A percentile compares a stretch with the other conserved stretches of the same genome.
phyloP scores from a whole-genome alignment of 75 land plant species.

The Pinus albicaulis region DNA sequence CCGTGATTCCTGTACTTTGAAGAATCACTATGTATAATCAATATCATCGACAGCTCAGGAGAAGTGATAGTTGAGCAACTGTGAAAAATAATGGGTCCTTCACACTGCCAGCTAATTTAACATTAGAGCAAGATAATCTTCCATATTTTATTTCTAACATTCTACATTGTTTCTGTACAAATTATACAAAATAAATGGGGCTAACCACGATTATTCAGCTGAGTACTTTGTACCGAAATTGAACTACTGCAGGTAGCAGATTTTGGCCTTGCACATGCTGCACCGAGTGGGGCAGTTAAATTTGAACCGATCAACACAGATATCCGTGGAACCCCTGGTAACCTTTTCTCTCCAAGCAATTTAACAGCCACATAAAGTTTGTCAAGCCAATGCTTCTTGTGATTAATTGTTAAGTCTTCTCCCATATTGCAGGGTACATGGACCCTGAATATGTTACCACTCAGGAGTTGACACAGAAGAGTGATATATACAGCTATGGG shows the following conservation, averaged over 20 bases:
- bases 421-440: constrained; percentile 69
- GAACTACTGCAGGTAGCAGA: constrained; percentile 67
- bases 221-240: background rate
- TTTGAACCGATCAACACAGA: constrained; percentile 88
- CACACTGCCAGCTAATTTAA: background rate
- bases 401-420: background rate
- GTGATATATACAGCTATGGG: constrained; percentile 86
- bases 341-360: background rate
- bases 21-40: background rate
- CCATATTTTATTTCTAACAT: background rate
- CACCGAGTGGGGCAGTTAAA: constrained; percentile 58
- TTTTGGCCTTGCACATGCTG: constrained; percentile 94
- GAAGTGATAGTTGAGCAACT: background rate
- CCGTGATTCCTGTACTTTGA: background rate
- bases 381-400: background rate
- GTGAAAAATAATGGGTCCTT: no score
- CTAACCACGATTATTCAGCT: background rate
- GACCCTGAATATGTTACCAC: constrained; percentile 85
- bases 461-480: constrained; percentile 74
- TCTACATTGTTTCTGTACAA: background rate
- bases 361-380: background rate
- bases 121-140: background rate
- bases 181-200: background rate
- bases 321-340: constrained; percentile 90
- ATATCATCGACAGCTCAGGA: background rate